Percentiles rank a stretch among this genome's conserved stretches.
phyloP scores from a whole-genome alignment of 2,329 filamentous ascomycete genomes.

The Aschersonia sp. region DNA sequence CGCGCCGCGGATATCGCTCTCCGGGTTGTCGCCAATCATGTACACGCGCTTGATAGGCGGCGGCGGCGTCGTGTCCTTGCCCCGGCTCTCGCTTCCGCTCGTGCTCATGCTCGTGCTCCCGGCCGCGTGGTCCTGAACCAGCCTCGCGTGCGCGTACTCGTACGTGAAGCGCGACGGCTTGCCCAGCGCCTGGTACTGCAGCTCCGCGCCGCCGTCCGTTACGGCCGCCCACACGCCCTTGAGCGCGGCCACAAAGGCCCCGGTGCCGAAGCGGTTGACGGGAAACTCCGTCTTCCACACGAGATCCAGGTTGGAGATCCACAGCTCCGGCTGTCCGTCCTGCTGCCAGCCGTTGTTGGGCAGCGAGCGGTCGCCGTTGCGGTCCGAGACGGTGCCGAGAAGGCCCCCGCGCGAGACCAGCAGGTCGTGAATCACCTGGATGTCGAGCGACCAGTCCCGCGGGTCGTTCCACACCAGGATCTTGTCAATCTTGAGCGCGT shows the following conservation, averaged over 20 bases:
- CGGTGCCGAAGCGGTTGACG: conserved; percentile 77
- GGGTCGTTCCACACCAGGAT: conserved; percentile 94
- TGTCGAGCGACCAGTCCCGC: conserved; percentile 87
- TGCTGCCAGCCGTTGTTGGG: conserved; percentile 68
- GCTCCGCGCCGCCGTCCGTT: conserved; percentile 46
- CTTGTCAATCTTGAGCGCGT: conserved; percentile 64
- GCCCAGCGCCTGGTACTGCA: conserved; percentile 58
- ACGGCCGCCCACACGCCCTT: conserved; percentile 64
- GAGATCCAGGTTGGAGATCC: conserved; percentile 82
- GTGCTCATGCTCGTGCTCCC: conserved; percentile 1
- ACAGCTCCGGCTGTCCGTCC: conserved; percentile 66
- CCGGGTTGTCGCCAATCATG: conserved; percentile 87
- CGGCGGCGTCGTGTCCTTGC: conserved; percentile 32
- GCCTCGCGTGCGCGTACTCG: conserved; percentile 60
- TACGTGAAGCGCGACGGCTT: conserved; percentile 74
- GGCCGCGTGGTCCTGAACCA: conserved; percentile 34
- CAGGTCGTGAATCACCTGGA: conserved; percentile 70
- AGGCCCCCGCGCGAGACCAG: conserved; percentile 66
- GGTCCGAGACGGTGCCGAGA: conserved; percentile 62
- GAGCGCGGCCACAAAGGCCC: conserved; percentile 73
- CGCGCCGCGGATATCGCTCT: conserved; percentile 79
- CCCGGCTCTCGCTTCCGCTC: conserved; percentile 3
- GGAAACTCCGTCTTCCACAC: conserved; percentile 80
- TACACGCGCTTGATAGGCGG: conserved; percentile 57
- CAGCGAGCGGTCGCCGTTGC: conserved; percentile 50